Percentiles rank a stretch among this genome's conserved stretches.
These are phyloP conservation scores for Zizania palustris DNA, from an alignment of 202 grass and related monocot species.

Conservation along the genomic window DNA sequence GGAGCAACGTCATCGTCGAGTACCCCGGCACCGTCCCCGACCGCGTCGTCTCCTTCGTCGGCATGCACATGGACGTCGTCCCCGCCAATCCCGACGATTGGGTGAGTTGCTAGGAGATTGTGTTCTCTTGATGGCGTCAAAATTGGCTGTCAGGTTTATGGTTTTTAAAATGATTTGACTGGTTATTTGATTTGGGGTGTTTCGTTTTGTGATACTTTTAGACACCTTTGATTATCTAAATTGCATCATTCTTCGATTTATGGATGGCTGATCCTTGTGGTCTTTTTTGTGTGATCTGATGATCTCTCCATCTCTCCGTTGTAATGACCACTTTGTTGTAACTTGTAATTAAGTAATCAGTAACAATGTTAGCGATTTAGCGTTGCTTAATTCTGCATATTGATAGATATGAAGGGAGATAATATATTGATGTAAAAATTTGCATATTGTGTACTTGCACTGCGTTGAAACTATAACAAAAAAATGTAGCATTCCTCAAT, in stretches of 20 bases:
- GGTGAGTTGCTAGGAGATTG: constrained; percentile 46
- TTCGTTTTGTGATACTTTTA: background rate
- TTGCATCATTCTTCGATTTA: background rate
- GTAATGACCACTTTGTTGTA: background rate
- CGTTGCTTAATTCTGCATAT: background rate
- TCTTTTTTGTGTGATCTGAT: constrained; percentile 17
- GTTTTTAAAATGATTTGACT: constrained; percentile 6
- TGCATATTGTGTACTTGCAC: background rate
- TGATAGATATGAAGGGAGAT: background rate
- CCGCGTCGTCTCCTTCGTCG: constrained; percentile 78
- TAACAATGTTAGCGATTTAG: background rate
- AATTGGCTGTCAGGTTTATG: background rate
- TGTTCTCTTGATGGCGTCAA: background rate
- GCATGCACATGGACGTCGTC: constrained; percentile 98
- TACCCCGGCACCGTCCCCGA: constrained; percentile 77
- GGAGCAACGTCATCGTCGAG: constrained; percentile 88
- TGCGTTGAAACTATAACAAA: background rate
- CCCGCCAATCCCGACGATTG: constrained; percentile 72
- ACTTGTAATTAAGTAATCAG: background rate
- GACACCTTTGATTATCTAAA: background rate
- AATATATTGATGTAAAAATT: constrained; percentile 5
- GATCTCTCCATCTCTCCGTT: background rate
- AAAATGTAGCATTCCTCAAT: background rate
- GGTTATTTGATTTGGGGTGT: constrained; percentile 18
- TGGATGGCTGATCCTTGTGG: background rate